These are phyloP conservation scores for Termitomyces sp. DNA, from an alignment of 768 basidiomycete species.

Conservation along the genomic window DNA sequence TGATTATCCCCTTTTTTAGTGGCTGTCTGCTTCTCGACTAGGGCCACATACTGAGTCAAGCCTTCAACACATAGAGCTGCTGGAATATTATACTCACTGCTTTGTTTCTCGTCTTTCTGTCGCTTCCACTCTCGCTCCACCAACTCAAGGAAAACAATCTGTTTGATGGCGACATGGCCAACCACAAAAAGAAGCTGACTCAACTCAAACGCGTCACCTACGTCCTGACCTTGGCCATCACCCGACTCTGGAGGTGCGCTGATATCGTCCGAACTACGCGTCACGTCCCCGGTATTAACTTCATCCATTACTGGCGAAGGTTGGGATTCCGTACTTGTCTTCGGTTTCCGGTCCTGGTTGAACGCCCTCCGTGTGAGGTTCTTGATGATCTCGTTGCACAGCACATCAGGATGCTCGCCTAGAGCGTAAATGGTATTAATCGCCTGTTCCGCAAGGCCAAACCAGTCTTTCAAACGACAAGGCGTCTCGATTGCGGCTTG, in stretches of 20 bases:
- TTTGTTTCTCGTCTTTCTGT: conserved; percentile 85
- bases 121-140: conserved; percentile 96
- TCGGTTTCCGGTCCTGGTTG: conserved; percentile 25
- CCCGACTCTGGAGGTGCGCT: conserved; percentile 22
- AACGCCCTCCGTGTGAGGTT: conserved; percentile 77
- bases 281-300: conserved; percentile 35
- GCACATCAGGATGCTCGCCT: conserved; percentile 85
- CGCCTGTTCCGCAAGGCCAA: conserved; percentile 92
- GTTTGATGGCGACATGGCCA: conserved; percentile 96
- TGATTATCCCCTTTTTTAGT: conserved; percentile 26
- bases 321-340: conserved; percentile 13
- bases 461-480: conserved; percentile 89
- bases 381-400: conserved; percentile 80
- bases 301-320: conserved; percentile 46
- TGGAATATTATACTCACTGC: conserved; percentile 44
- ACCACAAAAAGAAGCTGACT: conserved; percentile 94
- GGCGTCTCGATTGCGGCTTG: conserved; percentile 78
- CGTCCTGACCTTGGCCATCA: conserved; percentile 37
- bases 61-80: background rate
- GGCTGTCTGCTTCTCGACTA: conserved; percentile 58
- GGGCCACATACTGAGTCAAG: background rate
- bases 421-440: conserved; percentile 95
- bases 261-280: conserved; percentile 25
- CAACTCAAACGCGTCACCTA: conserved; percentile 81
- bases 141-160: conserved; percentile 92